Evolutionary conservation across 352 stramenopile species (phyloP), one percentile per base, ranked within the genome.

Genomic region (Poterioochromonas sp.): DNA sequence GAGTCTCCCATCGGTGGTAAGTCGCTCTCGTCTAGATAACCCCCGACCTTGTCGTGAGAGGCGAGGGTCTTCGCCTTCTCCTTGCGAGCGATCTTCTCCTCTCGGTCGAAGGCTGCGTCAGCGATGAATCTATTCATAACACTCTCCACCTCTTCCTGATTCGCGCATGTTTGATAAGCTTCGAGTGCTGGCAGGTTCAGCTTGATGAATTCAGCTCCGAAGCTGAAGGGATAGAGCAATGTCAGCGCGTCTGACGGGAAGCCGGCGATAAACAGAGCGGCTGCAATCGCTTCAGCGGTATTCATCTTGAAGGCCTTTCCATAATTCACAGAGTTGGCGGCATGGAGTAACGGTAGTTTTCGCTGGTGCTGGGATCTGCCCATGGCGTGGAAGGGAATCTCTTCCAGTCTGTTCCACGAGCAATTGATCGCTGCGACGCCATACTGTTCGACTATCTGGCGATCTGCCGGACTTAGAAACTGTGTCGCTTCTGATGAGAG

Each of bases 291-390:
- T 83, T 99, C 96, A 0, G 92, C 96, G 80, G 94, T 98, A 76
- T 90, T 97, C 0, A 99, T 85, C 83, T 98, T 94, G 87, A 89
- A 90, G 1, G 91, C 94, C 62, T 90, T 90, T 32, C 96, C 96
- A 85, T 99, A 99, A 87, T 99, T 99, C 35, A 99, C 95, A 39
- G 92, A 92, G 83, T 99, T 99, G 0, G 95, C 95, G 0, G 96
- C 96, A 37, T 99, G 93, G 34, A 99, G 87, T 81, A 98, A 98
- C 26, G 96, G 96, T 39, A 99, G 85, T 34, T 98, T 84, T 32
- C 96, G 92, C 83, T 98, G 93, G 80, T 95, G 86, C 35, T 92
- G 92, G 22, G 89, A 91, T 60, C 91, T 89, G 34, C 83, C 80
- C 83, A 99, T 89, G 82, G 97, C 90, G 51, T 90, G 86, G 82